Conservation (phyloP, 139 green algal genomes). For the Chlorokybus atmophyticus region DNA sequence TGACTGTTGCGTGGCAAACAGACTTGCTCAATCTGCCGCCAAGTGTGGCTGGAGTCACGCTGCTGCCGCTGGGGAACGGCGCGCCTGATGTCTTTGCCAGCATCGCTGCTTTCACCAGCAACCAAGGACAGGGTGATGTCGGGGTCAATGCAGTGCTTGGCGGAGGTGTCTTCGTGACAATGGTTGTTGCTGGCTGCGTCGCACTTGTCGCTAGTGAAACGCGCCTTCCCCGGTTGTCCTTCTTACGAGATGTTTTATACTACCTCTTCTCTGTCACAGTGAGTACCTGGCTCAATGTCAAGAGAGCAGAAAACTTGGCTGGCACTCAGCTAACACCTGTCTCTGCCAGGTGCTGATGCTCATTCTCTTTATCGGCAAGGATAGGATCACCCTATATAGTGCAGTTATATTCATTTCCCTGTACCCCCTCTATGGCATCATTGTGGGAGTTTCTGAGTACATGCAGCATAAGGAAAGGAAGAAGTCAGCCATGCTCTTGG, state of each 20-base stretch:
- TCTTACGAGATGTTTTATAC: constrained; percentile 34
- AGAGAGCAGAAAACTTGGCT: too few relatives aligned
- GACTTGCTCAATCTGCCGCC: constrained; percentile 23
- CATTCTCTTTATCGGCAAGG: constrained; percentile 11
- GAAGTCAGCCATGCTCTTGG: too few relatives aligned
- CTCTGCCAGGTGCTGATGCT: constrained; percentile 15
- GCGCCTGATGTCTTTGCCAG: constrained; percentile 41
- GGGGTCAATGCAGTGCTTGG: constrained; percentile 33
- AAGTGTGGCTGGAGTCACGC: constrained; percentile 34
- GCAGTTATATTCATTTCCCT: constrained; percentile 22
- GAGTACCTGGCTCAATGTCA: background rate
- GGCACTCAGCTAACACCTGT: background rate
- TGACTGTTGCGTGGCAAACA: too few relatives aligned
- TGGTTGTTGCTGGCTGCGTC: constrained; percentile 21
- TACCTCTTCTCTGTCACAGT: constrained; percentile 27
- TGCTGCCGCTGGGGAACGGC: constrained; percentile 40
- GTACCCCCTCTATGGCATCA: constrained; percentile 20
- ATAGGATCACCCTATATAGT: constrained; percentile 4
- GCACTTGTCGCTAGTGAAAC: constrained; percentile 15
- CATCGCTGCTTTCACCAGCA: constrained; percentile 23
- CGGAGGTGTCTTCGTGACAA: constrained; percentile 23
- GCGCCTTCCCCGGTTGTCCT: constrained; percentile 11
- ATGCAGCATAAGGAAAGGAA: too few relatives aligned
- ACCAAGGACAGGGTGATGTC: constrained; percentile 22
- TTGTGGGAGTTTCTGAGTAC: constrained; percentile 4